Conservation (phyloP, 2,329 filamentous ascomycete genomes). For the Monilinia vaccinii-corymbosi region DNA sequence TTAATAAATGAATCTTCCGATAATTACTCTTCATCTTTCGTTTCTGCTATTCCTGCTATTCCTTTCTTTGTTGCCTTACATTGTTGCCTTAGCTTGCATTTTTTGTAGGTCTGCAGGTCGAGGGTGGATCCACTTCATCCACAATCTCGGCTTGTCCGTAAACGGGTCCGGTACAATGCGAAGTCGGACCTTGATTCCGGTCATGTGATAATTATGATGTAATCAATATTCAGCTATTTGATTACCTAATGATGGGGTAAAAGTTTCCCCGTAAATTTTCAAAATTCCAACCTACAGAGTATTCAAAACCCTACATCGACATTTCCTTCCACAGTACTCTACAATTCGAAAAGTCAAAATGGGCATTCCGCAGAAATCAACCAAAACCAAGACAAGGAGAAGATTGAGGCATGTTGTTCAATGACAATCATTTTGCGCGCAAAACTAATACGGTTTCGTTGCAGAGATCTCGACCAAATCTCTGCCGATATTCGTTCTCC, state of each 20-base stretch:
- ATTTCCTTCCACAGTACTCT: not conserved
- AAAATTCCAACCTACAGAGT: not conserved
- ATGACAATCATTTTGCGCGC: not conserved
- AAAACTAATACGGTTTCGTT: constrained; percentile 12
- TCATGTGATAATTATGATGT: not conserved
- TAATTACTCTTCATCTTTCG: too few species aligned
- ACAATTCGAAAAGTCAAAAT: constrained; percentile 34
- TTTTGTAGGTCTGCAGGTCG: constrained; percentile 7
- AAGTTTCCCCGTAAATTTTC: not conserved
- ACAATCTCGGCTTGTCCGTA: not conserved
- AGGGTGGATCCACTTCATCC: not conserved
- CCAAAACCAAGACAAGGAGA: constrained; percentile 66
- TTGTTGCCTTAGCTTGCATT: not conserved
- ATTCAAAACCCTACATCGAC: not conserved
- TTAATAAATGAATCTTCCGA: too few species aligned
- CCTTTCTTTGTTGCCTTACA: too few species aligned
- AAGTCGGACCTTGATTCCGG: not conserved
- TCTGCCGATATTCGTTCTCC: constrained; percentile 70
- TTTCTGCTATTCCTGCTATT: too few species aligned
- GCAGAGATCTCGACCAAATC: constrained; percentile 87
- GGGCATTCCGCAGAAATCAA: constrained; percentile 58
- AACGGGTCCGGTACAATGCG: not conserved
- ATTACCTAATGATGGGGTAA: not conserved
- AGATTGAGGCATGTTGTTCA: constrained; percentile 47
- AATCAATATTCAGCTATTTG: too few species aligned